Conservation (phyloP, 2,329 filamentous ascomycete genomes). For the Colletotrichum lindemuthianum region DNA sequence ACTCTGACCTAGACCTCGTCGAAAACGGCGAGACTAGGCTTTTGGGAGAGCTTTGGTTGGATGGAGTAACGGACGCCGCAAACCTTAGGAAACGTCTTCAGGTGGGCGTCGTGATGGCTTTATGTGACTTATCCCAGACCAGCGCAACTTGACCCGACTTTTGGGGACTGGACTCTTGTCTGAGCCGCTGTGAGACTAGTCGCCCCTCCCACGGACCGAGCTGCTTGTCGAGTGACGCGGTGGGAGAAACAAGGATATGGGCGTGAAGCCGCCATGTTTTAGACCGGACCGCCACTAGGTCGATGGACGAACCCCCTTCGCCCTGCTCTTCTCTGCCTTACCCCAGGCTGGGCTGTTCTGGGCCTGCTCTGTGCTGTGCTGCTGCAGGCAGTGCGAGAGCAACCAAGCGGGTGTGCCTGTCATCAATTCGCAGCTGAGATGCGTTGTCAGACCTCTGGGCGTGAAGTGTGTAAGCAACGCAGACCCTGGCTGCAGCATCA, state of each 20-base stretch:
- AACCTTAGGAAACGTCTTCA: conserved; percentile 27
- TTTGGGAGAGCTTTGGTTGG: conserved; percentile 7
- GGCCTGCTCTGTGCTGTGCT: not conserved
- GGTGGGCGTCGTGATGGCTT: conserved; percentile 28
- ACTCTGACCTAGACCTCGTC: conserved; percentile 3
- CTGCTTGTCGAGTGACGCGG: conserved; percentile 19
- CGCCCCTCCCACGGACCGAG: conserved; percentile 19
- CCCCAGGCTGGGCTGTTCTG: conserved; percentile 5
- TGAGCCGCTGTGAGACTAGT: conserved; percentile 14
- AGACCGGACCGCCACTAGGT: conserved; percentile 28
- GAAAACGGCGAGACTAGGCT: conserved; percentile 22
- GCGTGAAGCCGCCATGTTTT: conserved; percentile 33
- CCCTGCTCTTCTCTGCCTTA: not conserved
- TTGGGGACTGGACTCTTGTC: conserved; percentile 12
- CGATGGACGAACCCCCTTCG: conserved; percentile 16
- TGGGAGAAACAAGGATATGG: conserved; percentile 22
- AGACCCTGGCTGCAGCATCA: conserved; percentile 6
- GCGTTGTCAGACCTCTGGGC: conserved; percentile 13
- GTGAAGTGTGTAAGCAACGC: conserved; percentile 1
- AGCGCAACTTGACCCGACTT: conserved; percentile 12
- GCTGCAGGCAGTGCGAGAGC: conserved; percentile 2
- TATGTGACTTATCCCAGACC: conserved; percentile 29
- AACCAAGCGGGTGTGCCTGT: conserved; percentile 12
- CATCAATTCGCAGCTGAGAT: conserved; percentile 10
- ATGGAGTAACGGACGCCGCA: conserved; percentile 16